Base-by-base conservation (phyloP, 2,329 filamentous ascomycete genomes). In the Arthroderma sp. region DNA sequence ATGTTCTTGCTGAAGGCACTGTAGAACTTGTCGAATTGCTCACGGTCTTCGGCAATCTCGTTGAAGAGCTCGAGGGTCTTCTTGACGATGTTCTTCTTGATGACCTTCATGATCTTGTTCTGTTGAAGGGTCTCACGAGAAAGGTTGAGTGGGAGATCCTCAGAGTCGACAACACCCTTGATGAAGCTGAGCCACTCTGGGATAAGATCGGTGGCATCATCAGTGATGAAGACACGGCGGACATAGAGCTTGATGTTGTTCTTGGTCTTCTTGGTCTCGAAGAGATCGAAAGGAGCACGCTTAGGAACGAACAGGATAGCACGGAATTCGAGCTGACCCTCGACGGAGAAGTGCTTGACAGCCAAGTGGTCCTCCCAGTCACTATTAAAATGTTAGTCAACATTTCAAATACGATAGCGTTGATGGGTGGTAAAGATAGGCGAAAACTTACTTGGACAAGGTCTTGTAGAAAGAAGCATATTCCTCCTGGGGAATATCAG, bases 61-160 rank as follows among this genome's bases (percentile, higher is more conserved):
- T 81, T 80, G 83, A 98, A 98, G 68, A 98, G 86, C 78, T 98
- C 91, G 55, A 98, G 86, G 55, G 86, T 85, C 85, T 98, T 98
- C 88, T 96, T 98, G 78, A 98, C 88, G 55, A 98, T 94, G 83
- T 98, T 98, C 87, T 98, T 98, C 82, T 93, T 94, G 80, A 96
- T 96, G 70, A 96, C 91, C 84, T 96, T 96, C 91, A 96, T 96
- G 78, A 98, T 98, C 87, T 96, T 96, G 85, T 96, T 98, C 79
- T 96, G 91, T 75, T 98, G 91, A 42, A 98, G 86, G 47, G 89
- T 96, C 82, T 98, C 91, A 83, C 91, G 91, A 64, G 91, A 96
- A 75, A 98, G 72, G 81, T 98, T 98, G 70, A 98, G 84, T 59
- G 91, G 91, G 52, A 98, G 84, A 69, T 98, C 91, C 80, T 98